Evolutionary conservation across 345 rosid genomes (phyloP), one percentile per base, ranked within the genome.

Genomic region (Geranium rotundifolium): DNA sequence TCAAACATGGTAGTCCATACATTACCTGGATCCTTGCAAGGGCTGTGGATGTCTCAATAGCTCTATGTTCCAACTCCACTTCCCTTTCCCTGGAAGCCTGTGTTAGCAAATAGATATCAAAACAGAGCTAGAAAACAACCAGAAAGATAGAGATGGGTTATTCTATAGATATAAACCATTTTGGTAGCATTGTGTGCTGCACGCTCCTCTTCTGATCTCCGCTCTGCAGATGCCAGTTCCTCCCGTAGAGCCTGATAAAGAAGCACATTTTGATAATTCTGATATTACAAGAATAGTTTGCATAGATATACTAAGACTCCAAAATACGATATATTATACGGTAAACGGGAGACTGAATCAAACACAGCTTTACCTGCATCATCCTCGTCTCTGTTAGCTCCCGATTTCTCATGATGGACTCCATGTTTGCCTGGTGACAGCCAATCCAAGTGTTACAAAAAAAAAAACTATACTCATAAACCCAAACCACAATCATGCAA

Each of bases 51-150:
- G 96, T 76, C 77, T 93, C 96, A 65, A 86, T 78, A 65, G 99
- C 96, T 76, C 92, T 83, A 74, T 90, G 95, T 76, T 93, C 96
- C 73, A 88, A 71, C 64, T 93, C 97, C 69, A 81, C 86, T 78
- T 93, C 96, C 84, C 99, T 86, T 69, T 88, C 97, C 95, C 82
- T 88, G 60, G 96, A 85, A 79, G 95, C 95, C 99, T 95, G 80
- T 68, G 70, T 9, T 64, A 39, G 69, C 49, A 41, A 57, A 41
- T 50, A 37, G 52, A 67, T 37, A 72, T 58, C 72, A 50, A 61
- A 59, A 69, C 6, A 61, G 19, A 17, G 39, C 34, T 54, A 58
- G 10, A 2, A 39, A 60, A 63, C 18, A 63, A 72, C 29, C 55
- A 30, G 19, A 31, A 63, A 61, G 19, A 56, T 16, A 27, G 54